These are phyloP conservation scores for Leptographium lundbergii DNA, from an alignment of 2,329 filamentous ascomycete genomes.

Conservation along the genomic window DNA sequence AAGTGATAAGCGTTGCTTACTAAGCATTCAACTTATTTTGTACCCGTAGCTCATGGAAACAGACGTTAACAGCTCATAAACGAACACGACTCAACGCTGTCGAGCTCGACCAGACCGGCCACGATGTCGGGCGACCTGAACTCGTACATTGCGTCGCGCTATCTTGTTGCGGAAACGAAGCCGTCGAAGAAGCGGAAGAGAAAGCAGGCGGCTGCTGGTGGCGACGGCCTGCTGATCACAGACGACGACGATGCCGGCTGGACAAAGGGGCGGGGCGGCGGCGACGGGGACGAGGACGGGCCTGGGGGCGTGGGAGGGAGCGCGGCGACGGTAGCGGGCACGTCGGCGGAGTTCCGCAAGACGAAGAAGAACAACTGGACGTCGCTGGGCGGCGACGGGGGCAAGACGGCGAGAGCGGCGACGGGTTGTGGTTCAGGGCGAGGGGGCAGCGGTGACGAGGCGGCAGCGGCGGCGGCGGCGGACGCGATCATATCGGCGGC, in stretches of 20 bases:
- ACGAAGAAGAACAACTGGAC: constrained; percentile 76
- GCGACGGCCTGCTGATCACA: constrained; percentile 40
- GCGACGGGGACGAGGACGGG: constrained; percentile 31
- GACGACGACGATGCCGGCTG: constrained; percentile 50
- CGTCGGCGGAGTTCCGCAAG: constrained; percentile 53
- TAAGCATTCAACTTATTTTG: not conserved
- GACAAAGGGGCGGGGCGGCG: constrained; percentile 20
- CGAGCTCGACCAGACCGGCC: not conserved
- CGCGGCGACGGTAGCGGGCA: constrained; percentile 34
- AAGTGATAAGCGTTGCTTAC: too few species aligned
- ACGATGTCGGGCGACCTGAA: constrained; percentile 52
- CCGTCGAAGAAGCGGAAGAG: constrained; percentile 52
- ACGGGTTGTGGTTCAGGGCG: too few species aligned
- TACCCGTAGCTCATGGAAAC: not conserved
- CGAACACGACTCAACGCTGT: not conserved
- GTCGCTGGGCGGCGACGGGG: constrained; percentile 36
- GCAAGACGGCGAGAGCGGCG: constrained; percentile 6
- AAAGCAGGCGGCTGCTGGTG: constrained; percentile 30
- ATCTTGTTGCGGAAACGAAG: constrained; percentile 57
- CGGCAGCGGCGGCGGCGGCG: constrained; percentile 41
- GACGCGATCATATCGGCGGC: constrained; percentile 67
- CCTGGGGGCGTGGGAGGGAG: constrained; percentile 38
- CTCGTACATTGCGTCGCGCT: constrained; percentile 82
- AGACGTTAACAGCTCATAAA: not conserved
- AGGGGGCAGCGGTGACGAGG: too few species aligned